Conservation (phyloP, 2,329 filamentous ascomycete genomes). For the Endoconidiophora laricicola region DNA sequence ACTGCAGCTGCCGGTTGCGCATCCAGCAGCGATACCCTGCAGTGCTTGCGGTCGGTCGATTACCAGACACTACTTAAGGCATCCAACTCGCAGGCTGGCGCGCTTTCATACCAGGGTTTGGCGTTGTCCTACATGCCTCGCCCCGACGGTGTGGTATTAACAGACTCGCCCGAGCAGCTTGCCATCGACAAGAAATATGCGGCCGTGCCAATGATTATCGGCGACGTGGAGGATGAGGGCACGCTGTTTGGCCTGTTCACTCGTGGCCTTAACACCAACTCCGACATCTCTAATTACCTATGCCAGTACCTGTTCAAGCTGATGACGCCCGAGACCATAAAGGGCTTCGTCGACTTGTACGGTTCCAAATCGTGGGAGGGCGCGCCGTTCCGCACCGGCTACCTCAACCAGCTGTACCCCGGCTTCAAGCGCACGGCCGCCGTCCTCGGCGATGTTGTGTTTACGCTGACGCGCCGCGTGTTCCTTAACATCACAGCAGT, state of each 20-base stretch:
- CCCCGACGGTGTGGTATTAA: slow-evolving; percentile 38
- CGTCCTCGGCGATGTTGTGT: slow-evolving; percentile 45
- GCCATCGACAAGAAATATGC: slow-evolving; percentile 32
- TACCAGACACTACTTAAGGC: slow-evolving; percentile 37
- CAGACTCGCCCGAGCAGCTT: slow-evolving; percentile 35
- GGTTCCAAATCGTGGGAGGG: slow-evolving; percentile 34
- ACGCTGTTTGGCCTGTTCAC: slow-evolving; percentile 45
- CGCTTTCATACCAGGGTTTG: slow-evolving; percentile 40
- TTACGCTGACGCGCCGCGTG: slow-evolving; percentile 23
- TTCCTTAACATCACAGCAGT: slow-evolving; percentile 29
- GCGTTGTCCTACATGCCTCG: slow-evolving; percentile 45
- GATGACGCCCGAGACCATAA: slow-evolving; percentile 24
- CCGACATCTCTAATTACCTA: slow-evolving; percentile 37
- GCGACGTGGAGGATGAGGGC: slow-evolving; percentile 50
- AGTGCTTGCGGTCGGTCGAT: slow-evolving; percentile 37
- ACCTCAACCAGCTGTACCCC: slow-evolving; percentile 43
- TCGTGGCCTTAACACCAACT: slow-evolving; percentile 37
- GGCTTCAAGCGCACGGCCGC: slow-evolving; percentile 49
- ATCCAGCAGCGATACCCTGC: slow-evolving; percentile 29
- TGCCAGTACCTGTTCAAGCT: slow-evolving; percentile 31
- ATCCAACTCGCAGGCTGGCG: slow-evolving; percentile 37
- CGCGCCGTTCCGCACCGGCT: slow-evolving; percentile 41
- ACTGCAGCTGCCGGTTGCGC: slow-evolving; percentile 36
- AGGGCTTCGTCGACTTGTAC: slow-evolving; percentile 36
- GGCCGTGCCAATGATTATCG: slow-evolving; percentile 43